phyloP scores from a whole-genome alignment of 495 filamentous ascomycete genomes.

The Cercophora newfieldiana region DNA sequence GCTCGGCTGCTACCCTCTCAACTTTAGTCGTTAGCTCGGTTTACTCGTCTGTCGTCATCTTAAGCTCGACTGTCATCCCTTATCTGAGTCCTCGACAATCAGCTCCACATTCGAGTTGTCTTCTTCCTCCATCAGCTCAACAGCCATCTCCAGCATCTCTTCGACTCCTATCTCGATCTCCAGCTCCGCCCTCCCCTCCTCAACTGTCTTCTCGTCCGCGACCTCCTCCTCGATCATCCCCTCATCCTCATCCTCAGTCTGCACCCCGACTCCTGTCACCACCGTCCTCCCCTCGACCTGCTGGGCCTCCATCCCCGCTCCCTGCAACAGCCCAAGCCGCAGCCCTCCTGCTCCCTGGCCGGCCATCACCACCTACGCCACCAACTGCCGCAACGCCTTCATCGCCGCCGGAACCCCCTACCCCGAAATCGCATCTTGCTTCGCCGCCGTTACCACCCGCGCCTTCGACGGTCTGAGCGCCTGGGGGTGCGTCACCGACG shows the following conservation, averaged over 20 bases:
- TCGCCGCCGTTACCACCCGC: background rate
- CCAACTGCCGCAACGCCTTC: background rate
- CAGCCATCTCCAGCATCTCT: background rate
- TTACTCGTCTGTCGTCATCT: background rate
- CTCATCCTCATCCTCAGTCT: background rate
- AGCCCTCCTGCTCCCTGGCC: background rate
- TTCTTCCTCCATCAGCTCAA: background rate
- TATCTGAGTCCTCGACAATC: too few species aligned
- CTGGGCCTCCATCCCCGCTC: background rate
- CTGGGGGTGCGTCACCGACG: background rate
- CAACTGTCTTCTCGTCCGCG: background rate
- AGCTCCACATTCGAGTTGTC: too few species aligned
- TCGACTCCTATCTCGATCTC: background rate
- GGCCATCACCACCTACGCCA: background rate
- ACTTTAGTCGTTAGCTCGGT: background rate
- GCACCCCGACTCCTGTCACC: background rate
- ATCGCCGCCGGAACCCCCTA: background rate
- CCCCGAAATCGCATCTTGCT: background rate
- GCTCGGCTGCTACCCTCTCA: background rate
- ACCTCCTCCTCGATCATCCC: background rate
- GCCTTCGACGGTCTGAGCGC: background rate
- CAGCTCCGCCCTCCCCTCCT: background rate
- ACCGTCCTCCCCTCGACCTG: conserved; percentile 1
- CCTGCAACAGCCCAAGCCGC: background rate
- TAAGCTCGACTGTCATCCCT: background rate